A percentile compares a stretch with the other conserved stretches of the same genome.
These are phyloP conservation scores for Cantharellus anzutake DNA, from an alignment of 768 basidiomycete species.

Conservation along the genomic window DNA sequence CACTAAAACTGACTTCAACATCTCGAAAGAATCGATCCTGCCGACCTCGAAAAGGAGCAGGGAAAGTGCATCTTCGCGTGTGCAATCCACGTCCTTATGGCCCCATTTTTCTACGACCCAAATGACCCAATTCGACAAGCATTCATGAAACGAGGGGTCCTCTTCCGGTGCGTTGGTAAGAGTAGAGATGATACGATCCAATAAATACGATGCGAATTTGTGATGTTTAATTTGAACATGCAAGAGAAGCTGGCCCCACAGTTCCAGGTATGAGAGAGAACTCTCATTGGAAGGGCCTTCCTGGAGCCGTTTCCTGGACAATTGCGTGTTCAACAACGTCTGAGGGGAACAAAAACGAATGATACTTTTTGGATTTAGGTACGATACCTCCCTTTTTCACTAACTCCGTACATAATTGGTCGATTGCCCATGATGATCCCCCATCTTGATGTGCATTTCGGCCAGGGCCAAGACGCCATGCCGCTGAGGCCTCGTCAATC, in stretches of 20 bases:
- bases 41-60: not conserved
- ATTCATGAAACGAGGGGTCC: conserved; percentile 28
- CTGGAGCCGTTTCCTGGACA: conserved; percentile 31
- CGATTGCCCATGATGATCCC: conserved; percentile 49
- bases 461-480: conserved; percentile 18
- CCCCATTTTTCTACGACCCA: conserved; percentile 36
- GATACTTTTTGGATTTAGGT: conserved; percentile 69
- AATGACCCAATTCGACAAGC: conserved; percentile 48
- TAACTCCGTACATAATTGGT: conserved; percentile 44
- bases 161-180: conserved; percentile 8
- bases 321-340: conserved; percentile 2
- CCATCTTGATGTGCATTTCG: conserved; percentile 25
- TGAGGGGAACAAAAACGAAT: not conserved
- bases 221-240: conserved; percentile 39
- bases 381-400: conserved; percentile 57
- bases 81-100: not conserved
- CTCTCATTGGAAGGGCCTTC: conserved; percentile 14
- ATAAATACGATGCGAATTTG: conserved; percentile 31
- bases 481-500: conserved; percentile 54
- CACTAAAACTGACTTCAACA: not conserved
- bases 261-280: conserved; percentile 29
- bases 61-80: not conserved
- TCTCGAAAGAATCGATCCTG: not conserved
- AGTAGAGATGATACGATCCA: conserved; percentile 24
- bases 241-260: conserved; percentile 49